These are phyloP conservation scores for Parascedosporium putredinis DNA, from an alignment of 2,329 filamentous ascomycete species.

Conservation along the genomic window DNA sequence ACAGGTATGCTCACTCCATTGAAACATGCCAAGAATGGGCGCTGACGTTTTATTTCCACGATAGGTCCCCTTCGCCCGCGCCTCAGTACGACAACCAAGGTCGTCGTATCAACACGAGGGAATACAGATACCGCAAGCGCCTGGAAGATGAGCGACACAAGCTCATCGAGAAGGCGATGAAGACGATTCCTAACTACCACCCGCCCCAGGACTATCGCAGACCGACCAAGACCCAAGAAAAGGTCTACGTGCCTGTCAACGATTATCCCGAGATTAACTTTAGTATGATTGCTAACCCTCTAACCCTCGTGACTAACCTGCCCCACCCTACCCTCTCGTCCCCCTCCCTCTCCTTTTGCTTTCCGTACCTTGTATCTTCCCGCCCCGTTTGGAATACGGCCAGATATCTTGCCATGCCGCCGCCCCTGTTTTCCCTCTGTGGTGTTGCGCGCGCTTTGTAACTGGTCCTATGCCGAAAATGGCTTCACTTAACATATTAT, in stretches of 20 bases:
- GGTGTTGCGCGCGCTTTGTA: conserved; percentile 1
- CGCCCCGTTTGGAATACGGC: conserved; percentile 4
- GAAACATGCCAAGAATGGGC: no score
- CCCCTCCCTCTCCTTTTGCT: conserved; percentile 21
- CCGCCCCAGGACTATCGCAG: conserved; percentile 96
- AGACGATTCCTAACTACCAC: conserved; percentile 98
- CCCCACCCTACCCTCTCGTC: conserved; percentile 14
- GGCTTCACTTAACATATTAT: conserved; percentile 8
- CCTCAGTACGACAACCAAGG: conserved; percentile 99
- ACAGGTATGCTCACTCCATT: conserved; percentile 74
- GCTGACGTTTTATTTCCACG: conserved; percentile 14
- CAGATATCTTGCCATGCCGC: conserved; percentile 3
- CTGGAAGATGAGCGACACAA: conserved; percentile 99
- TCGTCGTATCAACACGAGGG: conserved; percentile 97
- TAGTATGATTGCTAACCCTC: conserved; percentile 99
- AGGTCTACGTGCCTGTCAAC: conserved; percentile 99
- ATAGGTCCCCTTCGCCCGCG: conserved; percentile 84
- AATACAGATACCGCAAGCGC: conserved; percentile 95
- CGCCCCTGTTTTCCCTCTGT: background rate
- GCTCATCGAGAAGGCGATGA: conserved; percentile 97
- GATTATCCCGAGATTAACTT: conserved; percentile 99
- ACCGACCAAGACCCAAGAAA: conserved; percentile 99
- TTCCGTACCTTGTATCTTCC: conserved; percentile 14
- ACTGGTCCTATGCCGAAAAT: background rate
- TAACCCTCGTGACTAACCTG: conserved; percentile 61